phyloP scores from a whole-genome alignment of 805 yeast species.

The Debaryomyces hansenii region DNA sequence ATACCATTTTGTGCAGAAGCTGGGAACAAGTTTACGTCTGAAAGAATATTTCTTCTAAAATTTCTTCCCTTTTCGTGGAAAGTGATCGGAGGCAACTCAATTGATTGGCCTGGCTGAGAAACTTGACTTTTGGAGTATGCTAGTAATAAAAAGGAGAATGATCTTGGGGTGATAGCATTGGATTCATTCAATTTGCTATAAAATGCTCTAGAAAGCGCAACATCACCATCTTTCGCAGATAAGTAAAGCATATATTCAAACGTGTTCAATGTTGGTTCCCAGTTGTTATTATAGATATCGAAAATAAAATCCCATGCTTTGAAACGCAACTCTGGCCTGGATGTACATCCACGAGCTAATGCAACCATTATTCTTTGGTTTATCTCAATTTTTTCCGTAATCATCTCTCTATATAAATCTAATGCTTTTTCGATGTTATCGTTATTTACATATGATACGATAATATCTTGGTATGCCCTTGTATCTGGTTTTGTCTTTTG shows the following conservation, averaged over 20 bases:
- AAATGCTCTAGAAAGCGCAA: constrained; percentile 67
- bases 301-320: constrained; percentile 80
- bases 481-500: constrained; percentile 64
- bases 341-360: constrained; percentile 68
- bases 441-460: constrained; percentile 61
- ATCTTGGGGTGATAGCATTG: constrained; percentile 31
- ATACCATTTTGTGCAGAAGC: constrained; percentile 29
- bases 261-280: constrained; percentile 48
- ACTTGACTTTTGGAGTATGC: constrained; percentile 46
- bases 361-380: constrained; percentile 47
- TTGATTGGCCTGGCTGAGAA: constrained; percentile 11
- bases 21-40: constrained; percentile 16
- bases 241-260: constrained; percentile 71
- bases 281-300: constrained; percentile 51
- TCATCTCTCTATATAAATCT: constrained; percentile 74
- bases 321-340: constrained; percentile 44
- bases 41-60: constrained; percentile 48
- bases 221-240: constrained; percentile 80
- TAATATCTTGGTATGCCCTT: constrained; percentile 67
- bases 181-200: constrained; percentile 47
- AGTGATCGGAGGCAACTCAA: constrained; percentile 32
- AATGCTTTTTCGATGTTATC: constrained; percentile 71
- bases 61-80: constrained; percentile 46
- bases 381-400: constrained; percentile 19
- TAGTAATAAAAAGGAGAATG: constrained; percentile 47